Evolutionary conservation across 495 filamentous ascomycete species (phyloP).

Genomic region (Xylaria curta): DNA sequence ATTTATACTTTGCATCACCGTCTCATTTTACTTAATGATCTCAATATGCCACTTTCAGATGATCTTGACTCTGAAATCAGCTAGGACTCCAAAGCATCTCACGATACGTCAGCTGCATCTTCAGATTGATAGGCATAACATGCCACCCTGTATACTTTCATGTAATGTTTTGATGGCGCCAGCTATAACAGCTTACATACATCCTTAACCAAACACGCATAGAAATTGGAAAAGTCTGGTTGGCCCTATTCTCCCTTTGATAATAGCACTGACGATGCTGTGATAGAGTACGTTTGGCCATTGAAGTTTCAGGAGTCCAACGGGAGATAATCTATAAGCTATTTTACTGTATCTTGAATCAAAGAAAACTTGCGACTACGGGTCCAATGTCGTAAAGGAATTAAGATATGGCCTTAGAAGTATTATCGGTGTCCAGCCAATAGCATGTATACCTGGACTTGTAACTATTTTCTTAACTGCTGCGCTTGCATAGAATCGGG

Average conservation of each 20-base stretch:
- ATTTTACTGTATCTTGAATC: neutral
- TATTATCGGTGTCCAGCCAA: neutral
- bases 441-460: neutral
- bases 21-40: neutral
- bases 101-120: neutral
- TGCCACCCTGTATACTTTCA: neutral
- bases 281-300: neutral
- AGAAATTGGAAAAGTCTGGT: neutral
- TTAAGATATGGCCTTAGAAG: neutral
- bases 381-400: neutral
- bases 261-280: neutral
- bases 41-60: neutral
- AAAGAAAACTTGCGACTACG: neutral
- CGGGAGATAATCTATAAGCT: neutral
- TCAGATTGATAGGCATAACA: neutral
- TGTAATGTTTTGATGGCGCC: neutral
- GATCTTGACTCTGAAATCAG: neutral
- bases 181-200: neutral
- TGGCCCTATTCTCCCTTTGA: neutral
- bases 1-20: neutral
- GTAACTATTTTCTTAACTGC: neutral
- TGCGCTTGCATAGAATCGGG: neutral
- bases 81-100: neutral
- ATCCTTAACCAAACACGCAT: neutral
- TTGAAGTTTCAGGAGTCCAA: neutral